Percentiles rank a stretch among this genome's conserved stretches.
Conservation (phyloP, 1,139 yeast species). For the Yamadazyma sp. region DNA sequence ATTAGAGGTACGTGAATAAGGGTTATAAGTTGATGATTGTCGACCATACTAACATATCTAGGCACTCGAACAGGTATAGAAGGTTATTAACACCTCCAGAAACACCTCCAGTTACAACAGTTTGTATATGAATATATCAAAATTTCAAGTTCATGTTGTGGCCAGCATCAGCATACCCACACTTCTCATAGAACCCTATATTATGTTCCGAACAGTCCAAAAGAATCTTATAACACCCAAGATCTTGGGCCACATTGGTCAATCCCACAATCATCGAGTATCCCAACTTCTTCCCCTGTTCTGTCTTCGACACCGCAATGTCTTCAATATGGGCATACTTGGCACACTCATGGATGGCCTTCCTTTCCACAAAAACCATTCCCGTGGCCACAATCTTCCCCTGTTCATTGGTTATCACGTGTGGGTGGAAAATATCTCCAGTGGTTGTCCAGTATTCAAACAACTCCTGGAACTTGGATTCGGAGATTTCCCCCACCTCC, state of each 20-base stretch:
- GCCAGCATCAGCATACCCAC: constrained; percentile 69
- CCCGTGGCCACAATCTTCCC: constrained; percentile 51
- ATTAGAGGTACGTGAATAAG: constrained; percentile 44
- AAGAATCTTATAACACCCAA: constrained; percentile 84
- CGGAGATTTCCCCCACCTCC: constrained; percentile 58
- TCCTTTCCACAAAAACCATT: constrained; percentile 55
- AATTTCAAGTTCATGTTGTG: constrained; percentile 57
- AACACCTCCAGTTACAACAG: too few species aligned
- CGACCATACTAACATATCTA: constrained; percentile 25
- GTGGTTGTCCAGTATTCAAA: constrained; percentile 50
- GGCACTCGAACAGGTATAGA: constrained; percentile 31
- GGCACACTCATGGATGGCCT: constrained; percentile 76
- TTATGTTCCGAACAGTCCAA: constrained; percentile 85
- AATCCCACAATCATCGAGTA: constrained; percentile 61
- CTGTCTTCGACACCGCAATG: constrained; percentile 71
- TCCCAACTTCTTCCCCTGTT: constrained; percentile 87
- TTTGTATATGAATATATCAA: constrained; percentile 9
- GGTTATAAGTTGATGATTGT: neutral
- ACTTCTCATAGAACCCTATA: constrained; percentile 84
- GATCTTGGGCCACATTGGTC: constrained; percentile 54
- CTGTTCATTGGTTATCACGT: constrained; percentile 54
- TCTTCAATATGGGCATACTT: constrained; percentile 94
- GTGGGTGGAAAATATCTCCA: constrained; percentile 52
- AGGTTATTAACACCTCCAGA: too few species aligned
- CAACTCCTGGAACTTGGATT: constrained; percentile 40